Evolutionary conservation across 306 rosid genomes (phyloP).

Genomic region (Carpinus viminea): DNA sequence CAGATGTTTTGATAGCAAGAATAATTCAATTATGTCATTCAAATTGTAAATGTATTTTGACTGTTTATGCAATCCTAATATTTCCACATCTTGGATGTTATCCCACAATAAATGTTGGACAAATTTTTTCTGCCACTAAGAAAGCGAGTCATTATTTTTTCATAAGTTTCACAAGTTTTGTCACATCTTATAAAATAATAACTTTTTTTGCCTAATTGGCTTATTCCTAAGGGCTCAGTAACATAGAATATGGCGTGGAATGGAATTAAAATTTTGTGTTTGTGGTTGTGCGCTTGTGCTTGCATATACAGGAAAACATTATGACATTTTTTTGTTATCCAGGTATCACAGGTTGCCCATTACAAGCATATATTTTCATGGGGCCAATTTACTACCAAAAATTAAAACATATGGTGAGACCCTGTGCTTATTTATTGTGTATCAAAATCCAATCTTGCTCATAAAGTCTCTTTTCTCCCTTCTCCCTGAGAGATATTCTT

Average conservation of each 20-base stretch:
- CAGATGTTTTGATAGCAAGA: neutral
- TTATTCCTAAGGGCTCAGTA: neutral
- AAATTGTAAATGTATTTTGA: neutral
- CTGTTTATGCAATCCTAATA: neutral
- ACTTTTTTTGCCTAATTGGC: neutral
- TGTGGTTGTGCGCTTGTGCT: neutral
- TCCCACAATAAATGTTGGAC: neutral
- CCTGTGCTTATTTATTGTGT: neutral
- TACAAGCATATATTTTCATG: constrained; percentile 98
- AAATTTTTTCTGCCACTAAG: neutral
- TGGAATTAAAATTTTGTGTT: neutral
- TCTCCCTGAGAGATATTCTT: neutral
- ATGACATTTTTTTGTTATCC: constrained; percentile 27
- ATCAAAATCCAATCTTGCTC: neutral
- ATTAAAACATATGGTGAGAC: constrained; percentile 89
- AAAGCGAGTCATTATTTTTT: neutral
- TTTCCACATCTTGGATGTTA: neutral
- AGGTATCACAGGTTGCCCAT: constrained; percentile 94
- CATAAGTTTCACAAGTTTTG: neutral
- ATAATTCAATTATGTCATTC: neutral
- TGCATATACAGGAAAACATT: neutral
- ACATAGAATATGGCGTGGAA: neutral
- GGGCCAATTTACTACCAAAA: constrained; percentile 98
- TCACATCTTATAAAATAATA: neutral
- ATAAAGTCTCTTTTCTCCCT: neutral